Percentiles rank a stretch among this genome's conserved stretches.
Evolutionary conservation across 2,329 filamentous ascomycete species (phyloP).

Genomic region (Claviceps digitariae): DNA sequence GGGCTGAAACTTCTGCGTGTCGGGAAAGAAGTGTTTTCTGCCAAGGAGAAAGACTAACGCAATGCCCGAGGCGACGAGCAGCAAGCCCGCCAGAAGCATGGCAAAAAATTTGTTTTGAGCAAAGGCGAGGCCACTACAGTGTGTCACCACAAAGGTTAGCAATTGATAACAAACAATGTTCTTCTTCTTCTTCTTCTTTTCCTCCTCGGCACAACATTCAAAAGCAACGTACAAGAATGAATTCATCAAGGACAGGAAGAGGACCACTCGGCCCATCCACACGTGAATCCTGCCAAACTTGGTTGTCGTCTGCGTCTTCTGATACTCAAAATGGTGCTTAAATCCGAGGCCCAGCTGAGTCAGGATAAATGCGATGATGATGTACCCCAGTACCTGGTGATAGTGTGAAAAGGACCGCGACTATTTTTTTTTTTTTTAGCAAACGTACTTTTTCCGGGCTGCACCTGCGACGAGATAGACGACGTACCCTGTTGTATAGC

Average conservation of each 20-base stretch:
- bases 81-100: conserved; percentile 32
- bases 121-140: conserved; percentile 39
- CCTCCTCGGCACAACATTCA: neutral
- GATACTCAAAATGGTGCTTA: conserved; percentile 40
- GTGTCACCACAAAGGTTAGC: conserved; percentile 5
- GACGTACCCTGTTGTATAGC: conserved; percentile 40
- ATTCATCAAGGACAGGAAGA: conserved; percentile 41
- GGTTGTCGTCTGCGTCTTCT: conserved; percentile 33
- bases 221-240: conserved; percentile 36
- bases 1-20: conserved; percentile 7
- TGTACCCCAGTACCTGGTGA: conserved; percentile 46
- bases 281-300: conserved; percentile 40
- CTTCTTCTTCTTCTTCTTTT: neutral
- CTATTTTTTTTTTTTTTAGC: conserved; percentile 16
- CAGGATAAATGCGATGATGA: conserved; percentile 38
- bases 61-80: conserved; percentile 29
- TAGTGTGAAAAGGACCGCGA: conserved; percentile 36
- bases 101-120: conserved; percentile 35
- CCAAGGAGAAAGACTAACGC: conserved; percentile 21
- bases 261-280: conserved; percentile 41
- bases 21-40: conserved; percentile 14
- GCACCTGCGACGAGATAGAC: too few species aligned
- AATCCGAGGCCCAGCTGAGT: conserved; percentile 40
- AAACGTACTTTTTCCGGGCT: neutral
- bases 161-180: neutral